phyloP scores from a whole-genome alignment of 2,329 filamentous ascomycete genomes.

The Gremmenia infestans region DNA sequence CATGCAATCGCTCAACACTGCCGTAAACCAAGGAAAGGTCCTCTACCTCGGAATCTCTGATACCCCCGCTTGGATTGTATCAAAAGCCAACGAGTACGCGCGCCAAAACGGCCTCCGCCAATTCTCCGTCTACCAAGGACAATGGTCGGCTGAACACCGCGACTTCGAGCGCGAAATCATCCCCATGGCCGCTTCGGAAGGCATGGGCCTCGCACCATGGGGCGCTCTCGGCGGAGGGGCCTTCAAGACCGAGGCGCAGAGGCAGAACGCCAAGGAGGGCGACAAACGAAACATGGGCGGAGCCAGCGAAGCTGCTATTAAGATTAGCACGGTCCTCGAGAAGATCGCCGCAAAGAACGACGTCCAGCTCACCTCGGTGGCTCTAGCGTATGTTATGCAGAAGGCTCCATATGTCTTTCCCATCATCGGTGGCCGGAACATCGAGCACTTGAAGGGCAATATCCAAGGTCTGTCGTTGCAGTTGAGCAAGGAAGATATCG shows the following conservation, averaged over 20 bases:
- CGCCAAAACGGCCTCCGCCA: conserved; percentile 63
- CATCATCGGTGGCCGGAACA: conserved; percentile 63
- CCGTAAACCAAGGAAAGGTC: conserved; percentile 58
- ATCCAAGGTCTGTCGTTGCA: conserved; percentile 61
- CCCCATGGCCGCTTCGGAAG: conserved; percentile 52
- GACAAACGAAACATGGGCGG: conserved; percentile 19
- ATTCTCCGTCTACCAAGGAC: conserved; percentile 66
- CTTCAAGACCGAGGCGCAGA: conserved; percentile 44
- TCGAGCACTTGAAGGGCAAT: conserved; percentile 65
- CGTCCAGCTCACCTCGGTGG: conserved; percentile 55
- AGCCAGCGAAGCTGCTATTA: conserved; percentile 44
- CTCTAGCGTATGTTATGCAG: conserved; percentile 68
- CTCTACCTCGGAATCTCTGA: conserved; percentile 64
- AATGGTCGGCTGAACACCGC: conserved; percentile 56
- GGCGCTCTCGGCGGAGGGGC: conserved; percentile 46
- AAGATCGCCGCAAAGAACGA: conserved; percentile 54
- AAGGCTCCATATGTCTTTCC: conserved; percentile 71
- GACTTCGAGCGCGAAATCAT: conserved; percentile 62
- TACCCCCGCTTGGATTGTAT: conserved; percentile 65
- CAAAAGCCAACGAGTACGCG: conserved; percentile 64
- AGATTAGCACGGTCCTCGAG: conserved; percentile 52
- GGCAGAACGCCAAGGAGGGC: conserved; percentile 38
- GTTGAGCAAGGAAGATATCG: conserved; percentile 57
- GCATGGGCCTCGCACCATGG: conserved; percentile 55
- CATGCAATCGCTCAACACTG: conserved; percentile 62